Base-by-base conservation (phyloP, 108 stramenopile genomes). In the Discostella stelligeroides region DNA sequence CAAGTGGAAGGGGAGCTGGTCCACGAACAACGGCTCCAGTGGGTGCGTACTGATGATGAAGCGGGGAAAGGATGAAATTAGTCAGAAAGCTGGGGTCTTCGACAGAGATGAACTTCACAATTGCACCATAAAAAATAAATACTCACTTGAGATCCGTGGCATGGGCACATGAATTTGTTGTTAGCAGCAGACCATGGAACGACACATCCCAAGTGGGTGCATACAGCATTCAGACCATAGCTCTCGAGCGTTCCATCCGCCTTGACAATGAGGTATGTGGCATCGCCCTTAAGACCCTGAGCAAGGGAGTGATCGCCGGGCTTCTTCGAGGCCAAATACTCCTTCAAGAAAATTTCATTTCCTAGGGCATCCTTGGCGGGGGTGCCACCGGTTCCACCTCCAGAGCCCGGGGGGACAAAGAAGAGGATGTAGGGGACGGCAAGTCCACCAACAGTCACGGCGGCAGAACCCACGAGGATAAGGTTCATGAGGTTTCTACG, bases 131-230 rank as follows among this genome's bases (percentile, higher is more conserved):
- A 18, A 27, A 7, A 40, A 25, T 4, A 24, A 20, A 45, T 49
- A 68, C 71, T 80, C 60, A 80, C 79, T 61, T 80, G 79, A 50
- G 98, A 98, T 82, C 97, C 98, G 84, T 98, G 98, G 89, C 98
- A 98, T 58, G 98, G 98, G 96, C 98, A 98, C 88, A 96, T 93
- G 87, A 97, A 98, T 89, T 98, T 97, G 95, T 96, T 97, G 80
- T 88, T 86, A 60, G 95, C 91, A 50, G 92, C 92, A 75, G 93
- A 97, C 98, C 98, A 98, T 55, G 98, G 98, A 48, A 98, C 98
- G 53, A 98, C 97, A 69, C 98, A 98, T 69, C 98, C 98, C 84
- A 98, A 88, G 82, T 98, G 98, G 18, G 98, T 98, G 95, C 98
- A 98, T 60, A 98, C 96, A 38, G 92, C 92, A 57, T 94, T 94